Conservation (phyloP, 441 rosid species). For the Lepidium campestre region DNA sequence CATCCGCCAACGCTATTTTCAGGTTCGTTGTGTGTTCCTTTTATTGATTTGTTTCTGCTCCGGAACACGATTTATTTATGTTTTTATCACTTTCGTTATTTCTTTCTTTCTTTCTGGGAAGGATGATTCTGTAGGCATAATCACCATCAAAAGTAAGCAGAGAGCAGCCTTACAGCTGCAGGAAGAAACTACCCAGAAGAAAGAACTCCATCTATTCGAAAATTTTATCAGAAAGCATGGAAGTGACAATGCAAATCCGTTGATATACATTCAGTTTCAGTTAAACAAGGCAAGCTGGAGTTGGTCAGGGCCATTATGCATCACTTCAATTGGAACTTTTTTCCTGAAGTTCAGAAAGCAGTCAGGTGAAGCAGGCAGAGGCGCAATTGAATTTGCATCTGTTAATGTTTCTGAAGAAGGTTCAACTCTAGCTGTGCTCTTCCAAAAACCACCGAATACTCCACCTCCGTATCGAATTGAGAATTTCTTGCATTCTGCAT, state of each 20-base stretch:
- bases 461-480: constrained; percentile 86
- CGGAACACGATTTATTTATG: constrained; percentile 17
- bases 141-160: constrained; percentile 49
- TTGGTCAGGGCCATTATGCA: constrained; percentile 97
- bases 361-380: constrained; percentile 40
- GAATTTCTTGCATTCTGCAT: constrained; percentile 60
- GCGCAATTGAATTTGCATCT: constrained; percentile 61
- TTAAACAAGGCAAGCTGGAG: constrained; percentile 49
- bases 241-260: constrained; percentile 47
- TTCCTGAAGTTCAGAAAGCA: constrained; percentile 79
- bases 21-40: constrained; percentile 47
- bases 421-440: constrained; percentile 71
- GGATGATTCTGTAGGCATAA: constrained; percentile 62
- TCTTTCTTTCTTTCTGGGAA: constrained; percentile 26
- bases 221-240: constrained; percentile 78
- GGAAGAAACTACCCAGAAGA: constrained; percentile 45
- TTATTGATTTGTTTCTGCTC: background rate
- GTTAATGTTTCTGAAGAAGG: constrained; percentile 84
- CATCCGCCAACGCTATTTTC: constrained; percentile 75
- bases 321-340: constrained; percentile 84
- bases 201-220: constrained; percentile 73
- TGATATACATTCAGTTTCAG: constrained; percentile 63
- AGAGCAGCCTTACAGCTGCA: constrained; percentile 52
- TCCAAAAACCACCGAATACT: constrained; percentile 70
- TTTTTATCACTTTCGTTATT: constrained; percentile 7